A percentile compares a stretch with the other conserved stretches of the same genome.
These are phyloP conservation scores for Mimosa bimucronata DNA, from an alignment of 306 rosid species.

Conservation along the genomic window DNA sequence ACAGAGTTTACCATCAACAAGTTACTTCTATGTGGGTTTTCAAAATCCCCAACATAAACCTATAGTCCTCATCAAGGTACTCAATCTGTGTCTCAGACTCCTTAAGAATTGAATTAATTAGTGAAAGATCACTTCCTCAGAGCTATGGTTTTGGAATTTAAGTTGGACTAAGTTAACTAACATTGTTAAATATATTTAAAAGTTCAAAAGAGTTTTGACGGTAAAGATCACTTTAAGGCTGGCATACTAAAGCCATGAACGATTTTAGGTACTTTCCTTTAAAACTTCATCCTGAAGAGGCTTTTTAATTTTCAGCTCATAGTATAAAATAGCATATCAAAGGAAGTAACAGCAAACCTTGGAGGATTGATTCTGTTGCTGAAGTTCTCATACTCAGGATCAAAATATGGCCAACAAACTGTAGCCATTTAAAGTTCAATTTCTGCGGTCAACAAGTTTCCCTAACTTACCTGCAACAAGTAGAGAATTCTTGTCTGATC, in stretches of 20 bases:
- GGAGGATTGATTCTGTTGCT: conserved; percentile 84
- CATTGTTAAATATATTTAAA: not conserved
- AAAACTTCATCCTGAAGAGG: not conserved
- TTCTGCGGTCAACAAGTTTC: conserved; percentile 36
- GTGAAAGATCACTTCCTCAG: conserved; percentile 8
- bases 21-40: conserved; percentile 35
- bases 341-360: conserved; percentile 49
- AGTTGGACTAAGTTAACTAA: conserved; percentile 3
- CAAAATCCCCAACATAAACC: conserved; percentile 37
- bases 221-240: not conserved
- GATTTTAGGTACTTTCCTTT: not conserved
- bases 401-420: conserved; percentile 82
- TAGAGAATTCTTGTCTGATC: conserved; percentile 7
- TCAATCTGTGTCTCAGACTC: conserved; percentile 22
- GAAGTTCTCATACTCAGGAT: conserved; percentile 83
- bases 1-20: conserved; percentile 40
- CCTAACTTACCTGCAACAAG: conserved; percentile 32
- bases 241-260: not conserved
- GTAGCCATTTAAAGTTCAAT: conserved; percentile 53
- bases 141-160: not conserved
- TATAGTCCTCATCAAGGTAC: conserved; percentile 18
- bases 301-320: not conserved
- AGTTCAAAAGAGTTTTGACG: not conserved
- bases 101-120: conserved; percentile 27
- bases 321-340: conserved; percentile 12